Percentiles rank a stretch among this genome's conserved stretches.
Conservation (phyloP, 768 basidiomycete genomes). For the Candolleomyces eurysporus region DNA sequence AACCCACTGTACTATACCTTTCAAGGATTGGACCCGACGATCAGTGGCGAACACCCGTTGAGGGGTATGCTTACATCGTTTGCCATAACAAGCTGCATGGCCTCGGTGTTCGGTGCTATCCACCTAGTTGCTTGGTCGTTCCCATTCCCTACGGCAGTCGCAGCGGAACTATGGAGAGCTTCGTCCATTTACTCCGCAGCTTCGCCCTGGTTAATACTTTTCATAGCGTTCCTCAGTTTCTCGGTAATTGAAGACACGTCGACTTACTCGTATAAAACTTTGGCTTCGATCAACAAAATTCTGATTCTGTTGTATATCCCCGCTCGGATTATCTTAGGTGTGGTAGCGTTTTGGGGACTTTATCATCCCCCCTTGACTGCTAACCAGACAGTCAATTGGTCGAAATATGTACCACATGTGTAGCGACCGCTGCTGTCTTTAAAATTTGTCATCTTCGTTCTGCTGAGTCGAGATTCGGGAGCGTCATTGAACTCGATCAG, state of each 20-base stretch:
- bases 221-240: not conserved
- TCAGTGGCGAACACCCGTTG: too few species aligned
- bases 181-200: not conserved
- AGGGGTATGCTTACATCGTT: too few species aligned
- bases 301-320: not conserved
- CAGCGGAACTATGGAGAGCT: conserved; percentile 19
- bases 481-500: too few species aligned
- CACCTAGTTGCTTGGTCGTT: conserved; percentile 18
- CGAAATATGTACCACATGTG: not conserved
- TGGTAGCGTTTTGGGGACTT: not conserved
- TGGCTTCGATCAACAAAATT: too few species aligned
- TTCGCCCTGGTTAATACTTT: not conserved
- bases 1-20: too few species aligned
- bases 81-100: conserved; percentile 4
- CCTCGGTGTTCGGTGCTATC: conserved; percentile 13
- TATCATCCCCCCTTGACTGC: not conserved
- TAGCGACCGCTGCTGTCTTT: not conserved
- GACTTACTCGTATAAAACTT: not conserved
- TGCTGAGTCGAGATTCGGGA: not conserved
- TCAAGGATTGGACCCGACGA: too few species aligned
- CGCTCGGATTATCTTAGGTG: not conserved
- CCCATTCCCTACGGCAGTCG: conserved; percentile 15
- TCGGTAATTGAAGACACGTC: not conserved
- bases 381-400: not conserved
- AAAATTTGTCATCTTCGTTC: not conserved